Base-by-base conservation (phyloP, 1,284 basidiomycete species). In the Apiotrichum laibachii region DNA sequence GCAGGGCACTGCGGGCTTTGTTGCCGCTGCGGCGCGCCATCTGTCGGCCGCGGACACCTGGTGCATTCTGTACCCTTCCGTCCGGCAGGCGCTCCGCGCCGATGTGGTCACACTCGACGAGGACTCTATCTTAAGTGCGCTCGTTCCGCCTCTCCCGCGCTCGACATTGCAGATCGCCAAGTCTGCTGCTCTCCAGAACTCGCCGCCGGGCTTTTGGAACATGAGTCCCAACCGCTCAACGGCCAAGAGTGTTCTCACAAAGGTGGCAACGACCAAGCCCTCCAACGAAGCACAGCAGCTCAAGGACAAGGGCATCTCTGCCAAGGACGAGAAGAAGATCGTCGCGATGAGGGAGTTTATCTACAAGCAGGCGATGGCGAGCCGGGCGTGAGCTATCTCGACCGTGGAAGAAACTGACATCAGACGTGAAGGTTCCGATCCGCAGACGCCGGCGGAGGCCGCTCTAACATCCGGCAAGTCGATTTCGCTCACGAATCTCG, bases 41-140 rank as follows among this genome's bases (percentile, higher is more conserved):
- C 82, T 95, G 10, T 87, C 89, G 0, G 76, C 82, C 2, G 90
- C 90, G 46, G 96, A 99, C 70, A 86, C 91, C 12, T 99, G 96
- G 96, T 95, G 93, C 69, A 91, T 97, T 46, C 77, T 98, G 3
- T 99, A 99, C 69, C 94, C 95, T 0, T 89, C 88, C 0, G 77
- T 99, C 42, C 85, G 91, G 42, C 88, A 92, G 61, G 85, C 94
- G 57, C 80, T 99, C 45, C 87, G 87, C 48, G 89, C 87, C 1
- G 96, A 99, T 68, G 81, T 98, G n/a, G 83, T 82, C 9, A 81
- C 83, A 1, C 84, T 98, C 45, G 85, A 88, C 51, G 90, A 90
- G 63, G 81, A 83, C 55, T 86, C 84, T 44, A 74, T 99, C 33
- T 78, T 97, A 26, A 81, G 84, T 42, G 84, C 87, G 5, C 82